A percentile compares a stretch with the other conserved stretches of the same genome.
These are phyloP conservation scores for Neonectria neomacrospora DNA, from an alignment of 2,329 filamentous ascomycete species.

Conservation along the genomic window DNA sequence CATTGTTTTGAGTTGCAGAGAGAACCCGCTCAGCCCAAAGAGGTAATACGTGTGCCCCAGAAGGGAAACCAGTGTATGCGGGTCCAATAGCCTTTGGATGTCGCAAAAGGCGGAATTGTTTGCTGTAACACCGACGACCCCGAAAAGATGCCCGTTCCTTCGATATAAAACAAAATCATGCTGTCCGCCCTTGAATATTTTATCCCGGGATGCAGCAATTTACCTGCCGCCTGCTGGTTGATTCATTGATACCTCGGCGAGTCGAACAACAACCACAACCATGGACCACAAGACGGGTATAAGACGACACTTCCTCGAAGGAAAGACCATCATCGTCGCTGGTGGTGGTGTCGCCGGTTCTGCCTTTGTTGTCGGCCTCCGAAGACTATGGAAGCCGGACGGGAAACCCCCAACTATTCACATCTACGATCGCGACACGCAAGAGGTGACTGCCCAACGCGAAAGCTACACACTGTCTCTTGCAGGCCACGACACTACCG, in stretches of 20 bases:
- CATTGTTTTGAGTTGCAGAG: not conserved
- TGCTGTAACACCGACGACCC: not conserved
- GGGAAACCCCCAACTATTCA: constrained; percentile 48
- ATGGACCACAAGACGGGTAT: constrained; percentile 28
- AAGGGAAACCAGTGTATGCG: constrained; percentile 43
- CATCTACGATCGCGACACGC: constrained; percentile 56
- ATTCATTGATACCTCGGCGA: not conserved
- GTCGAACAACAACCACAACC: not conserved
- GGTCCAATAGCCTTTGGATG: constrained; percentile 14
- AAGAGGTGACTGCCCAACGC: constrained; percentile 44
- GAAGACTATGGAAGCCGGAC: constrained; percentile 50
- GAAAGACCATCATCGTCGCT: constrained; percentile 56
- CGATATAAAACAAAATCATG: constrained; percentile 13
- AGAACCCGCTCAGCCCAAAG: constrained; percentile 21
- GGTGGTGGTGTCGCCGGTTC: constrained; percentile 58
- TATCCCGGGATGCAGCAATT: not conserved
- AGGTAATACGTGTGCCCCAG: constrained; percentile 41
- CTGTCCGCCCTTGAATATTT: not conserved
- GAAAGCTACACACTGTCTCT: constrained; percentile 55
- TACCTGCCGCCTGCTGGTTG: not conserved
- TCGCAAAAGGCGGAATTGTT: constrained; percentile 8
- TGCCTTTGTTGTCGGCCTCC: constrained; percentile 54
- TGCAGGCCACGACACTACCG: constrained; percentile 47
- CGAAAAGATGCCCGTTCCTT: not conserved
- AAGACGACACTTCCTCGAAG: constrained; percentile 48